Percentiles rank a stretch among this genome's conserved stretches.
Evolutionary conservation across 352 stramenopile species (phyloP).

Genomic region (Phytopythium ostracodes): DNA sequence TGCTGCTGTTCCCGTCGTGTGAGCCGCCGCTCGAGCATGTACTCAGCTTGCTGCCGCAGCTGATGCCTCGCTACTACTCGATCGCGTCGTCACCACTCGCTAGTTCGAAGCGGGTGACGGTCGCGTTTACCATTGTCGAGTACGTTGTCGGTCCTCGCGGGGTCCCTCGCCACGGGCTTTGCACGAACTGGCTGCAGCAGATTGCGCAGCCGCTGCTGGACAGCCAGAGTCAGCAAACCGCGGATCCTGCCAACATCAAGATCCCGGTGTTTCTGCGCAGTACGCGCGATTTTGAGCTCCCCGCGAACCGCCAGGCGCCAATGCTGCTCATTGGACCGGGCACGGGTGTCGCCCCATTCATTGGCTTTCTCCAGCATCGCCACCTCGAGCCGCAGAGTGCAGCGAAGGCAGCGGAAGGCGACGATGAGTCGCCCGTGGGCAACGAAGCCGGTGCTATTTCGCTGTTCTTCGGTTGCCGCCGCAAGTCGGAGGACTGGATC

Average conservation of each 20-base stretch:
- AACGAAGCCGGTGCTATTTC: conserved; percentile 38
- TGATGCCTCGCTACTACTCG: conserved; percentile 95
- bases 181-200: conserved; percentile 56
- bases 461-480: conserved; percentile 95
- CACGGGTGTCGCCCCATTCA: conserved; percentile 95
- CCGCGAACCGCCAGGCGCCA: conserved; percentile 69
- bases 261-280: conserved; percentile 90
- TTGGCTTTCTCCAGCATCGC: conserved; percentile 94
- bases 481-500: conserved; percentile 88
- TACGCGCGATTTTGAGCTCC: conserved; percentile 89
- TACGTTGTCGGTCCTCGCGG: conserved; percentile 48
- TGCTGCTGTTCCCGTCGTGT: conserved; percentile 92
- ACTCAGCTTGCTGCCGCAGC: conserved; percentile 79
- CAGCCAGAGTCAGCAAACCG: neutral
- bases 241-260: conserved; percentile 13
- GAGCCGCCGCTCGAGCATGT: conserved; percentile 84
- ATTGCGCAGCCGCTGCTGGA: conserved; percentile 42
- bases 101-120: conserved; percentile 51
- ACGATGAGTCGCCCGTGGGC: conserved; percentile 15
- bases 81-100: conserved; percentile 91
- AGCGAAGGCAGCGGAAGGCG: conserved; percentile 2
- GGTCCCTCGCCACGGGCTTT: conserved; percentile 47
- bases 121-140: conserved; percentile 93
- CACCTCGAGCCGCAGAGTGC: conserved; percentile 22
- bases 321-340: conserved; percentile 95